A percentile compares a stretch with the other conserved stretches of the same genome.
phyloP scores from a whole-genome alignment of 768 basidiomycete species.

The Russula brevipes region DNA sequence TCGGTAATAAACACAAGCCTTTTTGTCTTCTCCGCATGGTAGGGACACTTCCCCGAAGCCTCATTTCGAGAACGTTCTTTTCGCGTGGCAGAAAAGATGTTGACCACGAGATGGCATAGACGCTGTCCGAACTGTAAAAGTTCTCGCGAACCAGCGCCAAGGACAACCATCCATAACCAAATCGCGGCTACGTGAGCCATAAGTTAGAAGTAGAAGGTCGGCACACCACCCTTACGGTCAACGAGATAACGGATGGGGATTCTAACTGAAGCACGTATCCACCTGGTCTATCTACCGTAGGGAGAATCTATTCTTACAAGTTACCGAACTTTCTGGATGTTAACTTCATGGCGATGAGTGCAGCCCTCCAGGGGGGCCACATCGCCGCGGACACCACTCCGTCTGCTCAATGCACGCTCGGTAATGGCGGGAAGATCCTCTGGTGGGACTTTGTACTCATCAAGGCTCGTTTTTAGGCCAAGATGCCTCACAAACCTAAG shows the following conservation, averaged over 20 bases:
- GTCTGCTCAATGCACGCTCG: conserved; percentile 40
- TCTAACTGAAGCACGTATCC: not conserved
- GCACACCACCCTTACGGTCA: not conserved
- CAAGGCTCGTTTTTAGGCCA: conserved; percentile 52
- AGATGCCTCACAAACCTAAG: conserved; percentile 54
- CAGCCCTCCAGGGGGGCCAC: conserved; percentile 48
- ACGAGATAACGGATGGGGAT: not conserved
- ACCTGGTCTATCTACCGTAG: not conserved
- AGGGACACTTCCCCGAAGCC: too few relatives aligned
- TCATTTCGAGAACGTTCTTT: too few relatives aligned
- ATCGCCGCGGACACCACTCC: conserved; percentile 37
- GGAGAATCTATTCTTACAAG: not conserved
- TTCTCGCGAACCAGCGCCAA: too few relatives aligned
- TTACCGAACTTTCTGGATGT: not conserved
- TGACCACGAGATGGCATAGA: too few relatives aligned
- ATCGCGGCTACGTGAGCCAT: too few relatives aligned
- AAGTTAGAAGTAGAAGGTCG: too few relatives aligned
- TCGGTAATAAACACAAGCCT: too few relatives aligned
- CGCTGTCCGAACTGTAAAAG: too few relatives aligned
- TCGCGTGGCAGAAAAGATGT: too few relatives aligned
- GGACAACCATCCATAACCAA: too few relatives aligned
- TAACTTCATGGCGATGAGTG: conserved; percentile 29
- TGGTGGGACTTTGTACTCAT: conserved; percentile 59
- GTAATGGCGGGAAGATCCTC: conserved; percentile 53
- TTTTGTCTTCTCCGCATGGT: too few relatives aligned